Conservation (phyloP, 2,329 filamentous ascomycete genomes). For the Aspergillus pseudonomiae region DNA sequence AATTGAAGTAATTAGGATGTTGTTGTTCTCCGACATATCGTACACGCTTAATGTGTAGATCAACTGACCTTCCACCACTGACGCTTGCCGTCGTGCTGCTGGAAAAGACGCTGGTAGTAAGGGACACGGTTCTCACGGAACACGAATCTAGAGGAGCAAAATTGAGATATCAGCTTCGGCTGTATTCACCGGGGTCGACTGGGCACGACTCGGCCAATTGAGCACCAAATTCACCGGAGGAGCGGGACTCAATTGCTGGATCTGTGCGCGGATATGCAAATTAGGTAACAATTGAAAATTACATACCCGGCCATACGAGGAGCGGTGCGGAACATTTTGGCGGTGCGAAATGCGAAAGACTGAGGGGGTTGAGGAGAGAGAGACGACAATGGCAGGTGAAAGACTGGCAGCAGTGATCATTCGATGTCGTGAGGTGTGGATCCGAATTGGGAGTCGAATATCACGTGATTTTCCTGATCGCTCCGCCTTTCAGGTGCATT, state of each 20-base stretch:
- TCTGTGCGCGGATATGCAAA: conserved; percentile 6
- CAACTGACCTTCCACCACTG: conserved; percentile 69
- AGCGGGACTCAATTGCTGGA: conserved; percentile 23
- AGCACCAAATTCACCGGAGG: conserved; percentile 15
- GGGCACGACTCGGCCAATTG: conserved; percentile 23
- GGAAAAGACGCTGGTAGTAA: conserved; percentile 68
- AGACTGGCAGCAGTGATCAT: conserved; percentile 24
- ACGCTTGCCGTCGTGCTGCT: conserved; percentile 66
- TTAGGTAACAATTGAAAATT: background rate
- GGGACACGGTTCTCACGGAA: conserved; percentile 70
- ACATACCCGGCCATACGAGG: conserved; percentile 49
- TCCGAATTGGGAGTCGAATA: conserved; percentile 21
- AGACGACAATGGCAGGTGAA: conserved; percentile 31
- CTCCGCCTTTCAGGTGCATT: conserved; percentile 32
- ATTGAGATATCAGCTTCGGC: conserved; percentile 22
- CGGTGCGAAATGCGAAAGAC: conserved; percentile 31
- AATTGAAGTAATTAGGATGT: conserved; percentile 1
- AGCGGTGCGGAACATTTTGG: conserved; percentile 47
- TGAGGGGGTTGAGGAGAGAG: conserved; percentile 26
- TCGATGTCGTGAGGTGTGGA: conserved; percentile 35
- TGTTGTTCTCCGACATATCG: background rate
- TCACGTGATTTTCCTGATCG: conserved; percentile 36
- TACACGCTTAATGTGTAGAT: background rate
- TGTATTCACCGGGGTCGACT: background rate
- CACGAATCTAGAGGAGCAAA: conserved; percentile 48